phyloP scores from a whole-genome alignment of 139 green algal species.

The Chlamydomonas sphaeroides region DNA sequence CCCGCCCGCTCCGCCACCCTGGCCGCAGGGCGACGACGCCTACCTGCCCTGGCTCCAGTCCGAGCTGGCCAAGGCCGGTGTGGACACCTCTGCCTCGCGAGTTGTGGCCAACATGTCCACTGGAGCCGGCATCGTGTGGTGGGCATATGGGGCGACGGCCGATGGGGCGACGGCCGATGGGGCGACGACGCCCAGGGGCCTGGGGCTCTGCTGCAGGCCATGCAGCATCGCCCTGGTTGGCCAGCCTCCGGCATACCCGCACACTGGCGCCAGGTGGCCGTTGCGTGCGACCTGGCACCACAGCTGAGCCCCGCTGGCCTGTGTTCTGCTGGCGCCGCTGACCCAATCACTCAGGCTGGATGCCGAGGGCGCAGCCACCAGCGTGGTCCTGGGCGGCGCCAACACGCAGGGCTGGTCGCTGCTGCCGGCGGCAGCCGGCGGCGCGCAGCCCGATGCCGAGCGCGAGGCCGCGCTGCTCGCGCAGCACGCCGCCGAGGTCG shows the following conservation, averaged over 20 bases:
- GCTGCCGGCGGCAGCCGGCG: neutral
- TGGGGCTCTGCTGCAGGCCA: too few relatives aligned
- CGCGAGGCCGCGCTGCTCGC: neutral
- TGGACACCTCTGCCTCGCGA: constrained; percentile 55
- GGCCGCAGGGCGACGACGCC: constrained; percentile 56
- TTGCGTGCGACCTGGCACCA: too few relatives aligned
- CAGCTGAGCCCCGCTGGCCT: too few relatives aligned
- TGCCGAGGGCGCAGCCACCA: constrained; percentile 63
- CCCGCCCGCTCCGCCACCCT: constrained; percentile 21
- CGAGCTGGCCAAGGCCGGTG: constrained; percentile 49
- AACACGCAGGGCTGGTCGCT: constrained; percentile 60
- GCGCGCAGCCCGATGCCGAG: too few relatives aligned
- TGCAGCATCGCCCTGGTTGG: too few relatives aligned
- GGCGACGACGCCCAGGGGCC: too few relatives aligned
- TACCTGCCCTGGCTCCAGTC: constrained; percentile 39
- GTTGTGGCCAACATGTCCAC: constrained; percentile 23
- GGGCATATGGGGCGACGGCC: neutral
- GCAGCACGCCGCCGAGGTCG: constrained; percentile 3
- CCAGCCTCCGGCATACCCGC: too few relatives aligned
- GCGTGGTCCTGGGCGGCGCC: constrained; percentile 73
- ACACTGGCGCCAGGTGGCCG: too few relatives aligned
- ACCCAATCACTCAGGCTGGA: constrained; percentile 59
- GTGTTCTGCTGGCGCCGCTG: neutral
- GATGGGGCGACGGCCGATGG: too few relatives aligned
- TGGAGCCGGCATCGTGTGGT: constrained; percentile 70